Conservation (phyloP, 2,329 filamentous ascomycete genomes). For the Thielaviopsis musarum region DNA sequence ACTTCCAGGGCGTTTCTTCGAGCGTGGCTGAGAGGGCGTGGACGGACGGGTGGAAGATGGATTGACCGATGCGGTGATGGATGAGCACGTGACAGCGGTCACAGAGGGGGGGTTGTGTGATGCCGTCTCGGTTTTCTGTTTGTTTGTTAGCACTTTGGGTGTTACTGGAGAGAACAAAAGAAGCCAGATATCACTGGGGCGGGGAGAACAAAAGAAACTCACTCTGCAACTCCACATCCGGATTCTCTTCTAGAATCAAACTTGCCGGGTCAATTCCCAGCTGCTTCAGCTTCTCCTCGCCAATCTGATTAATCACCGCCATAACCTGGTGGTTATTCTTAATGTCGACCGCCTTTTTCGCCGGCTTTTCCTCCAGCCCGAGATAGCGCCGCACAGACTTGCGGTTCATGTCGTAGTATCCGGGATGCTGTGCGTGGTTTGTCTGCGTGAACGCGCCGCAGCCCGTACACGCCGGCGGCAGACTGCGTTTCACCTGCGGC, state of each 20-base stretch:
- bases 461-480: conserved; percentile 44
- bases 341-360: conserved; percentile 30
- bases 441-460: conserved; percentile 50
- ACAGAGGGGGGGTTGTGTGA: conserved; percentile 45
- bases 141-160: no score
- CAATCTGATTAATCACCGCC: conserved; percentile 18
- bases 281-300: conserved; percentile 24
- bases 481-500: conserved; percentile 12
- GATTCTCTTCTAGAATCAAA: conserved; percentile 6
- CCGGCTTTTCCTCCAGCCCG: conserved; percentile 20
- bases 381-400: conserved; percentile 35
- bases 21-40: conserved; percentile 71
- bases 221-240: conserved; percentile 9
- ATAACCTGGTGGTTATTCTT: conserved; percentile 20
- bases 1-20: conserved; percentile 70
- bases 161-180: neutral
- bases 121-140: conserved; percentile 6
- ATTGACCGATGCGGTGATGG: conserved; percentile 52
- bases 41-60: conserved; percentile 68
- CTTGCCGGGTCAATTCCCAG: conserved; percentile 28
- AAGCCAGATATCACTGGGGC: no score
- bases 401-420: conserved; percentile 37
- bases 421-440: conserved; percentile 30
- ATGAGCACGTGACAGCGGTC: conserved; percentile 72
- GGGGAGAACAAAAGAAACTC: neutral